Percentiles rank a stretch among this genome's conserved stretches.
phyloP scores from a whole-genome alignment of 306 rosid genomes.

The Prinsepia uniflora region DNA sequence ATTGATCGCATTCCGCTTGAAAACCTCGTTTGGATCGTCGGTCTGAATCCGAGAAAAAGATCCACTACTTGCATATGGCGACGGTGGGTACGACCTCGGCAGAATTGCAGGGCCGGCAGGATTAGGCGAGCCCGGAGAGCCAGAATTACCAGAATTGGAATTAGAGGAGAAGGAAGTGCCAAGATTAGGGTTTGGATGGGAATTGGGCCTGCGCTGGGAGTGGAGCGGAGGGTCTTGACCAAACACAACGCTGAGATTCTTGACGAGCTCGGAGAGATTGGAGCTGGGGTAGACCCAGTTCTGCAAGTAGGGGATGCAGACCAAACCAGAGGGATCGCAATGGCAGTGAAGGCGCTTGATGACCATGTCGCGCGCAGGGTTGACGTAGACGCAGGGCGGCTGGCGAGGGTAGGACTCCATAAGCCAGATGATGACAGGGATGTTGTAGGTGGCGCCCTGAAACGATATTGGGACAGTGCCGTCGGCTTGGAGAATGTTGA shows the following conservation, averaged over 20 bases:
- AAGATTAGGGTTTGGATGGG: constrained; percentile 27
- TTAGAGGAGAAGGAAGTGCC: constrained; percentile 15
- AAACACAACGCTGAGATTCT: constrained; percentile 42
- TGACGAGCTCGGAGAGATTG: constrained; percentile 59
- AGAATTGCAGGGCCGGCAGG: constrained; percentile 48
- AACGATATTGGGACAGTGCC: constrained; percentile 82
- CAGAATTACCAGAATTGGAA: constrained; percentile 17
- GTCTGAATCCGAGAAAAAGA: constrained; percentile 36
- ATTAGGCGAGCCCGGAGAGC: constrained; percentile 12
- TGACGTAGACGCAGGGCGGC: constrained; percentile 80
- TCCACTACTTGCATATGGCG: constrained; percentile 56
- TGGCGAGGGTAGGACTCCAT: constrained; percentile 91
- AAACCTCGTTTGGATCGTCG: constrained; percentile 70
- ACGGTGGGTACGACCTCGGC: constrained; percentile 64
- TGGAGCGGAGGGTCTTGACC: constrained; percentile 79
- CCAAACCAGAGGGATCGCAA: constrained; percentile 80
- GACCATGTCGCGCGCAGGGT: constrained; percentile 92
- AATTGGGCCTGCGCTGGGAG: constrained; percentile 63
- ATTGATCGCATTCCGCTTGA: constrained; percentile 55
- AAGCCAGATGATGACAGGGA: constrained; percentile 89
- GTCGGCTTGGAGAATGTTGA: constrained; percentile 84
- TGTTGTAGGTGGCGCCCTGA: constrained; percentile 76
- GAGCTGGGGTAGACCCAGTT: constrained; percentile 79
- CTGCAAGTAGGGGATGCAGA: constrained; percentile 62
- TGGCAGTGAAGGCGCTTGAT: constrained; percentile 81